Evolutionary conservation across 495 filamentous ascomycete genomes (phyloP).

Genomic region (Podospora anserina): DNA sequence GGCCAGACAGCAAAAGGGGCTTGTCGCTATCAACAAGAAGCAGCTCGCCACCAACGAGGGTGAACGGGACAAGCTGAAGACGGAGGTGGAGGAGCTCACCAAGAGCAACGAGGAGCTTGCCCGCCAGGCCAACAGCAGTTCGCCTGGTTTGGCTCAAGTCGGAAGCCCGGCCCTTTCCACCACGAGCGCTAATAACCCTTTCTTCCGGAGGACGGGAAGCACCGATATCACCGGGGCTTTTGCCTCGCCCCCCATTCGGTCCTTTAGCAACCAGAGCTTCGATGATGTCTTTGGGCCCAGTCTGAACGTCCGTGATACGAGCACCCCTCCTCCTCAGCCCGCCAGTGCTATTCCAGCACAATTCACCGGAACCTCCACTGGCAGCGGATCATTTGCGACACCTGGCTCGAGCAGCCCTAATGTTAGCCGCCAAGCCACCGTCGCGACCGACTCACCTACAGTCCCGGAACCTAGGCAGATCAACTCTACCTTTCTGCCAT

Average conservation of each 20-base stretch:
- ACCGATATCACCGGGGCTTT: conserved; percentile 61
- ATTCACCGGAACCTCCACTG: conserved; percentile 49
- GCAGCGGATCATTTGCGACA: conserved; percentile 51
- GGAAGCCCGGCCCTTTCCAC: conserved; percentile 70
- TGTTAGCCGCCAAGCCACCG: conserved; percentile 45
- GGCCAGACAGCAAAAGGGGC: conserved; percentile 88
- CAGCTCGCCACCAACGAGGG: conserved; percentile 84
- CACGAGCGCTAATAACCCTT: conserved; percentile 80
- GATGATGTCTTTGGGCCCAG: conserved; percentile 84
- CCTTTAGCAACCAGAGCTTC: conserved; percentile 63
- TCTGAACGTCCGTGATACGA: conserved; percentile 26
- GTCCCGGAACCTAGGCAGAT: conserved; percentile 68
- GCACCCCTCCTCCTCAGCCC: conserved; percentile 46
- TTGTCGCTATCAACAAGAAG: conserved; percentile 97
- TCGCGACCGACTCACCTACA: conserved; percentile 52
- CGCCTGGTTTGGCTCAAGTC: conserved; percentile 38
- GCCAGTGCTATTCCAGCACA: conserved; percentile 68
- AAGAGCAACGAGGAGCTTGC: conserved; percentile 58
- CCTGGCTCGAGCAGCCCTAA: conserved; percentile 56
- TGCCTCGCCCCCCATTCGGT: conserved; percentile 43
- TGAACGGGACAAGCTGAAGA: conserved; percentile 79
- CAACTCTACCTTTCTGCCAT: conserved; percentile 66
- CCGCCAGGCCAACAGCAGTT: conserved; percentile 43
- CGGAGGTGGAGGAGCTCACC: conserved; percentile 66
- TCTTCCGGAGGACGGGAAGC: conserved; percentile 74